Evolutionary conservation across 176 grass and related monocot genomes (phyloP).

Genomic region (Cenchrus americanus): DNA sequence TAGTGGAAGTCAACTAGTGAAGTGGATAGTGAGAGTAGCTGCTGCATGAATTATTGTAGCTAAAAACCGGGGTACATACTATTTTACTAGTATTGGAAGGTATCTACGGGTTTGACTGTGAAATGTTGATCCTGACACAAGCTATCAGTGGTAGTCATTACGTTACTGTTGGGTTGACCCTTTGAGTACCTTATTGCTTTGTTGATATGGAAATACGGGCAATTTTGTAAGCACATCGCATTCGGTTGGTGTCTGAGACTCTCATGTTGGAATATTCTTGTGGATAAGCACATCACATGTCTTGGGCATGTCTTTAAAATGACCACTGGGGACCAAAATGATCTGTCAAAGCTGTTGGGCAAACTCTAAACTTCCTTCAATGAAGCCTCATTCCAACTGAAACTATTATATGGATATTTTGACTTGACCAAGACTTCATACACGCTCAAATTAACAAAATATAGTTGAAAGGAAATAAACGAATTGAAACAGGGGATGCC

Average conservation of each 20-base stretch:
- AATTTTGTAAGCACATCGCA: conserved; percentile 13
- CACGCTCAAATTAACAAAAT: conserved; percentile 7
- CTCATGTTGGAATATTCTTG: conserved; percentile 59
- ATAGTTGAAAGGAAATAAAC: conserved; percentile 13
- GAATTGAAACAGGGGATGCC: not conserved
- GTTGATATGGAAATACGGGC: conserved; percentile 27
- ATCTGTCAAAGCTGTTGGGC: not conserved
- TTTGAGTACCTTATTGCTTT: conserved; percentile 8
- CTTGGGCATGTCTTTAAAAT: conserved; percentile 28
- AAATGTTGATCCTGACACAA: not conserved
- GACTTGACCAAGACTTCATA: conserved; percentile 21
- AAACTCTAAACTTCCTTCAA: not conserved
- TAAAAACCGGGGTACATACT: conserved; percentile 19
- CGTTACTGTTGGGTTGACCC: conserved; percentile 31
- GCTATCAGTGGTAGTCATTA: not conserved
- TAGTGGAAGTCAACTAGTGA: not conserved
- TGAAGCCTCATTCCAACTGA: conserved; percentile 5
- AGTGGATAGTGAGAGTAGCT: conserved; percentile 7
- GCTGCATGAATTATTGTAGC: conserved; percentile 14
- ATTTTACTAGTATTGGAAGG: conserved; percentile 28
- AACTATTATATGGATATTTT: conserved; percentile 10
- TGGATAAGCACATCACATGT: conserved; percentile 42
- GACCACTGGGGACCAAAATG: not conserved
- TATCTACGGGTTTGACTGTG: not conserved
- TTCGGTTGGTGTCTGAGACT: conserved; percentile 41